A percentile compares a stretch with the other conserved stretches of the same genome.
Conservation (phyloP, 2,329 filamentous ascomycete species). For the Microdochium nivale region DNA sequence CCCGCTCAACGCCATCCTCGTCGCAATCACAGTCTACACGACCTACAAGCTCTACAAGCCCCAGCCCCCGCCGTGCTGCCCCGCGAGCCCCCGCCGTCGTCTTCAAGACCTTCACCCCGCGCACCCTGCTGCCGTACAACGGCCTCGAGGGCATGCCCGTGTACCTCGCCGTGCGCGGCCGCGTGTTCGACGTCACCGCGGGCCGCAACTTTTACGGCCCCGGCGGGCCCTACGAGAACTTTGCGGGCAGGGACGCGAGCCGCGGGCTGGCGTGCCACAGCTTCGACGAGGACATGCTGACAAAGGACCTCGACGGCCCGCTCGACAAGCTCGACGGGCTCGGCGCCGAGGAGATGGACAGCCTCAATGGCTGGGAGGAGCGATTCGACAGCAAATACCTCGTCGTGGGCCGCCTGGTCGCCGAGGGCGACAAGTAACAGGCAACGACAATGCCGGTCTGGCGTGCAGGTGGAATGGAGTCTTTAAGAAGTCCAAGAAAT, state of each 20-base stretch:
- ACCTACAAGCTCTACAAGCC: slow-evolving; percentile 47
- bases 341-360: slow-evolving; percentile 68
- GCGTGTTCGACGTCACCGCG: slow-evolving; percentile 1
- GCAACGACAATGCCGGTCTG: neutral
- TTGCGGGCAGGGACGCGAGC: slow-evolving; percentile 85
- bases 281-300: slow-evolving; percentile 94
- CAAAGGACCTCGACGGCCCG: slow-evolving; percentile 77
- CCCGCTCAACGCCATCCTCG: slow-evolving; percentile 54
- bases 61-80: slow-evolving; percentile 35
- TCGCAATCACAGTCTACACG: slow-evolving; percentile 47
- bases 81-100: slow-evolving; percentile 48
- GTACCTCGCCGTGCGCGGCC: slow-evolving; percentile 46
- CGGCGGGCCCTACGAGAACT: slow-evolving; percentile 91
- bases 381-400: slow-evolving; percentile 90
- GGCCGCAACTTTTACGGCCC: slow-evolving; percentile 77
- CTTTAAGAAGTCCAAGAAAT: no score
- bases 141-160: slow-evolving; percentile 67
- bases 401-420: slow-evolving; percentile 80
- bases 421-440: slow-evolving; percentile 29
- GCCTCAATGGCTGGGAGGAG: slow-evolving; percentile 85
- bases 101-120: slow-evolving; percentile 65
- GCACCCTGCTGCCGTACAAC: slow-evolving; percentile 77
- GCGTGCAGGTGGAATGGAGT: no score
- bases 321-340: slow-evolving; percentile 70
- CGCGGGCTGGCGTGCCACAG: slow-evolving; percentile 82